Evolutionary conservation across 352 stramenopile genomes (phyloP).

Genomic region (Globisporangium okanoganense): DNA sequence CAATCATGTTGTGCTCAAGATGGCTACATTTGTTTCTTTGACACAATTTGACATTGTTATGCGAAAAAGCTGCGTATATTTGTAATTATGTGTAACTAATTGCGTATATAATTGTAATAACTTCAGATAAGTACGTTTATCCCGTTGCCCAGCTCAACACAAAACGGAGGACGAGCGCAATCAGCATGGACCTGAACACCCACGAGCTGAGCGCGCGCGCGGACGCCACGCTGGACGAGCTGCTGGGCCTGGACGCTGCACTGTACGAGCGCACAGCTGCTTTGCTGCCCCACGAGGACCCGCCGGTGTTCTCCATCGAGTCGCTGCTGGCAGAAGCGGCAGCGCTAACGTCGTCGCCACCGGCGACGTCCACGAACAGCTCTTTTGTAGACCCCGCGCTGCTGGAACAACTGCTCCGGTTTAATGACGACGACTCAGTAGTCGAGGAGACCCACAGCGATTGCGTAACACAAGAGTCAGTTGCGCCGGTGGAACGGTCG

Average conservation of each 20-base stretch:
- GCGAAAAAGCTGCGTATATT: no score
- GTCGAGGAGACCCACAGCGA: background rate
- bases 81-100: no score
- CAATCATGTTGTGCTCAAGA: no score
- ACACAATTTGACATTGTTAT: no score
- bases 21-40: no score
- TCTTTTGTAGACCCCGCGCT: background rate
- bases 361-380: background rate
- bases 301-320: background rate
- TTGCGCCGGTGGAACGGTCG: no score
- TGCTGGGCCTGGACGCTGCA: background rate
- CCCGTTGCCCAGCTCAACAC: no score
- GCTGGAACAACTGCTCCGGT: background rate
- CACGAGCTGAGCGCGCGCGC: background rate
- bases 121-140: no score
- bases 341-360: background rate
- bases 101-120: no score
- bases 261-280: background rate
- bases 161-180: background rate
- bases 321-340: background rate
- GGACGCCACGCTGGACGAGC: slow-evolving; percentile 3
- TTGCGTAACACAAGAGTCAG: background rate
- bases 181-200: background rate
- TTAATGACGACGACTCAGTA: background rate
- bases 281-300: background rate